Evolutionary conservation across 2,329 filamentous ascomycete genomes (phyloP).

Genomic region (Pestalotiopsis sp.): DNA sequence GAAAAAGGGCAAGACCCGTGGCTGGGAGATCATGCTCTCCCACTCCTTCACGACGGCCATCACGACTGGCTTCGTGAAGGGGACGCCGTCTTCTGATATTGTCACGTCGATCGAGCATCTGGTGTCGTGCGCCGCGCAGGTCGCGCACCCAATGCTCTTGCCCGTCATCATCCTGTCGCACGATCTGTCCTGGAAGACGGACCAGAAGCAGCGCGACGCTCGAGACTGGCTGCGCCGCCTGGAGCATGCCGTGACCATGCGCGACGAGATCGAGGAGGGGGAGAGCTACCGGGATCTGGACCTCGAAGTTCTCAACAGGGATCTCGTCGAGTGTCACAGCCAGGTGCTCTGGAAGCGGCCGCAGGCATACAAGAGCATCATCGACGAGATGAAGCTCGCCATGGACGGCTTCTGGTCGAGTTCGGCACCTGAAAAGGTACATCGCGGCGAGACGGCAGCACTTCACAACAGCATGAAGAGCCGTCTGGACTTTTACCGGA

Average conservation of each 20-base stretch:
- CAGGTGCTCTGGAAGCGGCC: constrained; percentile 66
- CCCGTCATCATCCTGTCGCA: constrained; percentile 61
- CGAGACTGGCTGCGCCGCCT: constrained; percentile 63
- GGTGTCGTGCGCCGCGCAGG: constrained; percentile 48
- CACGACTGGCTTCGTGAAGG: constrained; percentile 64
- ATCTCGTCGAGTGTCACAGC: constrained; percentile 65
- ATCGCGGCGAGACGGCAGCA: constrained; percentile 20
- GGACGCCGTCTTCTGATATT: constrained; percentile 60
- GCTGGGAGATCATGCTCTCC: constrained; percentile 67
- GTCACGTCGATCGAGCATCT: constrained; percentile 52
- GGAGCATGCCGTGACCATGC: constrained; percentile 63
- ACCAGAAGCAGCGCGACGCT: constrained; percentile 64
- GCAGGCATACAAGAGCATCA: constrained; percentile 60
- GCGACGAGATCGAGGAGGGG: constrained; percentile 59
- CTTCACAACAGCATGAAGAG: constrained; percentile 56
- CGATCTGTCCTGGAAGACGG: constrained; percentile 57
- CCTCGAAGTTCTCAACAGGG: constrained; percentile 61
- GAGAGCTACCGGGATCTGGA: constrained; percentile 59
- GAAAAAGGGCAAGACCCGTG: constrained; percentile 64
- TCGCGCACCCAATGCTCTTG: constrained; percentile 61
- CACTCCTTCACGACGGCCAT: constrained; percentile 56
- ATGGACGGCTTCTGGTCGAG: constrained; percentile 45
- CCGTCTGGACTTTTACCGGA: constrained; percentile 61
- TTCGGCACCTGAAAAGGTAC: neutral
- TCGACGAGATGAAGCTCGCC: constrained; percentile 49